These are phyloP conservation scores for Bryopsis sp. DNA, from an alignment of 139 green algal genomes.

Conservation along the genomic window DNA sequence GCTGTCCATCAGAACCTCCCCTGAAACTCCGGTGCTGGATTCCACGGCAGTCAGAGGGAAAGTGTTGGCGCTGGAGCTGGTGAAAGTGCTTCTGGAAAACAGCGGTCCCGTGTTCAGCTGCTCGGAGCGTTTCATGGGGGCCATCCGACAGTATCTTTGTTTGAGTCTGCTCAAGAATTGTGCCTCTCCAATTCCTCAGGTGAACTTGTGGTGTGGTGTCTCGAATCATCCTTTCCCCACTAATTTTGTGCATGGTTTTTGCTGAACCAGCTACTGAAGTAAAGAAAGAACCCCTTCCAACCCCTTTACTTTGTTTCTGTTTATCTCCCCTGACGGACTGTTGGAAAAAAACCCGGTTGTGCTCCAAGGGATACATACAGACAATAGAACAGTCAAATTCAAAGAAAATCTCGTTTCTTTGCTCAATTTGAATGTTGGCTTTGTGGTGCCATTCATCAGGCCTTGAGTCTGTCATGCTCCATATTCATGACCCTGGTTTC, in stretches of 20 bases:
- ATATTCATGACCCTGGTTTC: conserved; percentile 88
- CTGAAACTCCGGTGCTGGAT: conserved; percentile 45
- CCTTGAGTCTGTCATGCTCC: conserved; percentile 58
- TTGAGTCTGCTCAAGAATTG: conserved; percentile 92
- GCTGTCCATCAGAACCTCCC: conserved; percentile 74
- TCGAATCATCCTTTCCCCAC: background rate
- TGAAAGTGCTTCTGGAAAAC: conserved; percentile 95
- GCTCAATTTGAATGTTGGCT: no score
- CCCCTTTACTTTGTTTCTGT: no score
- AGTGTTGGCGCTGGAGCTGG: conserved; percentile 89
- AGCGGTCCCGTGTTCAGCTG: conserved; percentile 69
- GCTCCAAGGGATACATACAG: no score
- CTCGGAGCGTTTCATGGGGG: conserved; percentile 68
- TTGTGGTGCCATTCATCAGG: conserved; percentile 18
- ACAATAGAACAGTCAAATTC: no score
- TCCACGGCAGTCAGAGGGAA: conserved; percentile 59
- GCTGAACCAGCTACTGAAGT: no score
- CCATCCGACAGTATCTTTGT: conserved; percentile 93
- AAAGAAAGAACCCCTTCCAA: conserved; percentile 35
- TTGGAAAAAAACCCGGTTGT: no score
- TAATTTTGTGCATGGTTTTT: conserved; percentile 22
- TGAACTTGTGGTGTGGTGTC: no score
- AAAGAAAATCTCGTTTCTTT: no score
- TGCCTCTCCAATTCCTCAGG: conserved; percentile 41
- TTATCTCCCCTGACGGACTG: no score